These are phyloP conservation scores for Akanthomyces muscarius DNA, from an alignment of 2,329 filamentous ascomycete species.

Conservation along the genomic window DNA sequence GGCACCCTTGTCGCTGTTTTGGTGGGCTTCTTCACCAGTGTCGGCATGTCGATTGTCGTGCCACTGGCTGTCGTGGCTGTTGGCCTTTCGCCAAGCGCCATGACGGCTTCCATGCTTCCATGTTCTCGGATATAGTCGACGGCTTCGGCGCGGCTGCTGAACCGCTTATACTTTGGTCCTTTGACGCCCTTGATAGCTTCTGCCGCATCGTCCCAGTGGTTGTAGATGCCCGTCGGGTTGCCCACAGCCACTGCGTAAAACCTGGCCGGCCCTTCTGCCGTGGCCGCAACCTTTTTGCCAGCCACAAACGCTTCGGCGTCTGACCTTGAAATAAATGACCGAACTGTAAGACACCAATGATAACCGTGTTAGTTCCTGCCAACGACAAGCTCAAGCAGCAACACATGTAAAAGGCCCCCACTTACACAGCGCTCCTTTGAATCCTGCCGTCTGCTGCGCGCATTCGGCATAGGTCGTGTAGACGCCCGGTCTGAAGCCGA, in stretches of 20 bases:
- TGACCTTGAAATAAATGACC: conserved; percentile 67
- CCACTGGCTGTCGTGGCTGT: conserved; percentile 16
- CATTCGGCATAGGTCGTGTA: conserved; percentile 60
- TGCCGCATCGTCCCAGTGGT: conserved; percentile 64
- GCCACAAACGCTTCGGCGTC: conserved; percentile 78
- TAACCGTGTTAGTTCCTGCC: neutral
- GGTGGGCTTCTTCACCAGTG: conserved; percentile 16
- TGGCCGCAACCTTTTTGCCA: conserved; percentile 45
- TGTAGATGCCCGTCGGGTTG: conserved; percentile 55
- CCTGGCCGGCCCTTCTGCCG: conserved; percentile 40
- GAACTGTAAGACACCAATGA: conserved; percentile 51
- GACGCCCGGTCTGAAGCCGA: conserved; percentile 55
- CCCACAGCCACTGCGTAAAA: conserved; percentile 62
- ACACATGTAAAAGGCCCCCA: conserved; percentile 22
- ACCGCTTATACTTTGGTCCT: conserved; percentile 66
- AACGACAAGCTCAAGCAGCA: neutral
- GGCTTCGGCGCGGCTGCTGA: conserved; percentile 65
- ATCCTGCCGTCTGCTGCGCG: conserved; percentile 56
- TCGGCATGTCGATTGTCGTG: conserved; percentile 18
- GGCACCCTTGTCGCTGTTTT: conserved; percentile 20
- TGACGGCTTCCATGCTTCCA: conserved; percentile 42
- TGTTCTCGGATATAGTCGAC: conserved; percentile 65
- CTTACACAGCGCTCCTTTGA: conserved; percentile 64
- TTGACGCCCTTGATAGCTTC: conserved; percentile 71
- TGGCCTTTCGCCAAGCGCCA: conserved; percentile 34